Percentiles rank a stretch among this genome's conserved stretches.
These are phyloP conservation scores for Chaetomium tenue DNA, from an alignment of 495 filamentous ascomycete species.

Conservation along the genomic window DNA sequence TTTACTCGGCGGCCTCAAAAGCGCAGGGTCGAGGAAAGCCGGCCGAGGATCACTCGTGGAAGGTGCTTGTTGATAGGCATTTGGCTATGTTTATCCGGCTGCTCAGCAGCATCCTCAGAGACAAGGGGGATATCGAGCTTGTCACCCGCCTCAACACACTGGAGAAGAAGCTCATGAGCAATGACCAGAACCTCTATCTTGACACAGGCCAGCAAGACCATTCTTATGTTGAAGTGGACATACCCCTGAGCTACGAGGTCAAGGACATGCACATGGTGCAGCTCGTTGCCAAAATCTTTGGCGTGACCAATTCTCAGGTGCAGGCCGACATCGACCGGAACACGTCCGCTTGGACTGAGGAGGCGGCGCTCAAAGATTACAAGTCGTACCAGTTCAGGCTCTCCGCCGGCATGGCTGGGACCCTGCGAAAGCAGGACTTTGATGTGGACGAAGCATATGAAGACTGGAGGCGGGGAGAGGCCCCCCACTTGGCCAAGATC, in stretches of 20 bases:
- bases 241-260: conserved; percentile 82
- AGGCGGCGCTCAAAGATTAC: conserved; percentile 83
- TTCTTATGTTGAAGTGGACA: conserved; percentile 69
- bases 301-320: conserved; percentile 67
- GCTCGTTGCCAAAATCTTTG: conserved; percentile 80
- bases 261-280: conserved; percentile 96
- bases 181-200: conserved; percentile 82
- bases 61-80: conserved; percentile 87
- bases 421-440: conserved; percentile 81
- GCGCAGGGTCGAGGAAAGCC: conserved; percentile 79
- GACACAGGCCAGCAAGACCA: conserved; percentile 54
- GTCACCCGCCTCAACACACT: conserved; percentile 72
- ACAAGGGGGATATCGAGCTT: conserved; percentile 84
- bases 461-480: conserved; percentile 82
- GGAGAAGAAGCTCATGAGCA: conserved; percentile 90
- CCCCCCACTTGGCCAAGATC: conserved; percentile 80
- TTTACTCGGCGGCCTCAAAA: conserved; percentile 70
- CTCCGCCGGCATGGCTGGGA: conserved; percentile 70
- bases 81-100: conserved; percentile 93
- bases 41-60: conserved; percentile 86
- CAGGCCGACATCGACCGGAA: conserved; percentile 84
- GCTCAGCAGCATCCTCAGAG: conserved; percentile 72
- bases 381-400: conserved; percentile 90
- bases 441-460: conserved; percentile 88
- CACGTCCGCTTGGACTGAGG: conserved; percentile 81